phyloP scores from a whole-genome alignment of 352 stramenopile genomes.

The Pythium plurisporium region DNA sequence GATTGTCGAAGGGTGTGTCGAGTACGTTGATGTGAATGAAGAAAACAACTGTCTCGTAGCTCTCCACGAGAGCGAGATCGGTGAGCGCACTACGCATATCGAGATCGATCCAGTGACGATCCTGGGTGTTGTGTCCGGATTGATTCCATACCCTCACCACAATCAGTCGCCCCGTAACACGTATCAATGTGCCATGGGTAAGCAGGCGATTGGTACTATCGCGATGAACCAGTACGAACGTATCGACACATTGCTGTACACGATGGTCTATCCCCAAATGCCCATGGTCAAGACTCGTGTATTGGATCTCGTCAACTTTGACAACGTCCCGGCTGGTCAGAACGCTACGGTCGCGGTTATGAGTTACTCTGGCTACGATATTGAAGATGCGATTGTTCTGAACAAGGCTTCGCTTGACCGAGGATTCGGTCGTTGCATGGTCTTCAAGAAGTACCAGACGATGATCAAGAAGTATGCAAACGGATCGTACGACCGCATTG shows the following conservation, averaged over 20 bases:
- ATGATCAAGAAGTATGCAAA: slow-evolving; percentile 98
- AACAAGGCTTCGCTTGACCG: slow-evolving; percentile 99
- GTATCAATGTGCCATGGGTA: slow-evolving; percentile 99
- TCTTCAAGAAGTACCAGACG: slow-evolving; percentile 97
- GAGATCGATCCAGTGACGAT: slow-evolving; percentile 99
- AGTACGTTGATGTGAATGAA: slow-evolving; percentile 99
- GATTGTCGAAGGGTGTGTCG: slow-evolving; percentile 95
- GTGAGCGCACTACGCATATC: slow-evolving; percentile 94
- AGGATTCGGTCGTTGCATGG: slow-evolving; percentile 97
- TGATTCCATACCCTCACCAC: slow-evolving; percentile 99
- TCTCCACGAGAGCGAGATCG: slow-evolving; percentile 96
- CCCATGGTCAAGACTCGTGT: slow-evolving; percentile 97
- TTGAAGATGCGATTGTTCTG: slow-evolving; percentile 99
- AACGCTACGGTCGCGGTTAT: slow-evolving; percentile 94
- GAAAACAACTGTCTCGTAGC: slow-evolving; percentile 99
- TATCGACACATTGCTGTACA: slow-evolving; percentile 99
- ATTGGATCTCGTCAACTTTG: slow-evolving; percentile 99
- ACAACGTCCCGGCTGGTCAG: slow-evolving; percentile 97
- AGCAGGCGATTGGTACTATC: slow-evolving; percentile 99
- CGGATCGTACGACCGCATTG: slow-evolving; percentile 94
- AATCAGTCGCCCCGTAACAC: slow-evolving; percentile 99
- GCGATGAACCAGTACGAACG: slow-evolving; percentile 98
- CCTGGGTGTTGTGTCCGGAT: slow-evolving; percentile 98
- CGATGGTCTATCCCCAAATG: slow-evolving; percentile 99
- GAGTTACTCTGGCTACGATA: slow-evolving; percentile 95